Evolutionary conservation across 2,329 filamentous ascomycete genomes (phyloP), one percentile per base, ranked within the genome.

Genomic region (Paraconiothyrium sp.): DNA sequence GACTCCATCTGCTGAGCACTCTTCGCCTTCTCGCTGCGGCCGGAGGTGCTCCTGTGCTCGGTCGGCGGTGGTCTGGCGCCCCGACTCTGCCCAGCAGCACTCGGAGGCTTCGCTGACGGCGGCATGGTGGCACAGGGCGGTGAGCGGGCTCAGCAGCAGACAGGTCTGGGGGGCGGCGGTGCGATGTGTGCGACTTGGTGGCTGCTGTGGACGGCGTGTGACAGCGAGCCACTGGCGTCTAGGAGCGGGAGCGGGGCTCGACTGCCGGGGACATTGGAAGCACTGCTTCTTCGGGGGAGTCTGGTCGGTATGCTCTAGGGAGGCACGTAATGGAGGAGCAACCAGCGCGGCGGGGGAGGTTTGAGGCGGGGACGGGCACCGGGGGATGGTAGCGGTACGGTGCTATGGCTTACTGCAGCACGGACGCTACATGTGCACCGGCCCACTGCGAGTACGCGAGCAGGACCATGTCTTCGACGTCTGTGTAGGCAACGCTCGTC

Each of bases 261-360:
- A 63, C 68, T 67, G 61, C 61, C 65, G 60, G 68, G 62, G 68
- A 70, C 69, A 71, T 70, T 68, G 64, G 60, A 60, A 58, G 52
- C 49, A 41, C 35, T 46, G 50, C 14, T 16, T 13, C 22, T 20
- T 32, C 22, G 48, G 32, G 39, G 32, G 24, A 24, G 22, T 14
- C 46, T 47, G 24, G 43, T 49, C 37, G 37, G 13, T 16, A 16
- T n/a, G 14, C 39, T 41, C 27, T 14, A 20, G 32, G 24, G 35
- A 48, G 46, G 44, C 44, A 16, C 10, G 44, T 30, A 48, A 48
- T 41, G 39, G 57, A 30, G 41, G 48, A 46, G 41, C 27, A 22
- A 13, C 22, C 35, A 27, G 16, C 4, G 50, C 20, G 35, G 37
- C n/a, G 49, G 41, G 50, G 51, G 48, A 14, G 16, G 32, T 27